phyloP scores from a whole-genome alignment of 257 asterid genomes.

The Cynanchum wilfordii region DNA sequence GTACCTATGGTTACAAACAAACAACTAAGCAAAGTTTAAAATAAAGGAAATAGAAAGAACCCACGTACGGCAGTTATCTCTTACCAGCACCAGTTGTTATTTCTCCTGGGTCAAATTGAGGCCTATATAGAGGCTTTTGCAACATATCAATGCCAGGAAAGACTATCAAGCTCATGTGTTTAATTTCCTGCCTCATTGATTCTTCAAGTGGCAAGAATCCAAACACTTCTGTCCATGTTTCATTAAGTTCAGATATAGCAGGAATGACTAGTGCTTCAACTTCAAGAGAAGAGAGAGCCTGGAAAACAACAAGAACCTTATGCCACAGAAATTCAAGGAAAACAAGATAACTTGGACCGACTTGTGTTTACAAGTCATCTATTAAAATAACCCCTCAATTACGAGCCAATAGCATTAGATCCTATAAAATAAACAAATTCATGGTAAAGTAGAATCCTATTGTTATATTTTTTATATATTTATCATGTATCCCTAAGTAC shows the following conservation, averaged over 20 bases:
- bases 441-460: not conserved
- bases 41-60: not conserved
- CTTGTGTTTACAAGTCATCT: too few relatives aligned
- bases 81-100: conserved; percentile 27
- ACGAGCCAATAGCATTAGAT: not conserved
- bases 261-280: conserved; percentile 79
- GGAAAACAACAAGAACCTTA: conserved; percentile 22
- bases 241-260: conserved; percentile 66
- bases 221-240: conserved; percentile 84
- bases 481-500: not conserved
- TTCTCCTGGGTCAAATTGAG: conserved; percentile 14
- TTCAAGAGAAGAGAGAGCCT: conserved; percentile 73
- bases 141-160: conserved; percentile 80
- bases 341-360: not conserved
- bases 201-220: conserved; percentile 72
- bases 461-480: too few relatives aligned
- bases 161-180: conserved; percentile 61
- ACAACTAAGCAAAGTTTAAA: conserved; percentile 8
- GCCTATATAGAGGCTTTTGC: conserved; percentile 51
- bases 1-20: conserved; percentile 21
- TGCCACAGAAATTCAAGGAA: not conserved
- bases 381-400: not conserved
- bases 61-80: not conserved
- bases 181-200: conserved; percentile 59
- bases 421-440: not conserved